Evolutionary conservation across 2,329 filamentous ascomycete genomes (phyloP).

Genomic region (Microsporum audouinii): DNA sequence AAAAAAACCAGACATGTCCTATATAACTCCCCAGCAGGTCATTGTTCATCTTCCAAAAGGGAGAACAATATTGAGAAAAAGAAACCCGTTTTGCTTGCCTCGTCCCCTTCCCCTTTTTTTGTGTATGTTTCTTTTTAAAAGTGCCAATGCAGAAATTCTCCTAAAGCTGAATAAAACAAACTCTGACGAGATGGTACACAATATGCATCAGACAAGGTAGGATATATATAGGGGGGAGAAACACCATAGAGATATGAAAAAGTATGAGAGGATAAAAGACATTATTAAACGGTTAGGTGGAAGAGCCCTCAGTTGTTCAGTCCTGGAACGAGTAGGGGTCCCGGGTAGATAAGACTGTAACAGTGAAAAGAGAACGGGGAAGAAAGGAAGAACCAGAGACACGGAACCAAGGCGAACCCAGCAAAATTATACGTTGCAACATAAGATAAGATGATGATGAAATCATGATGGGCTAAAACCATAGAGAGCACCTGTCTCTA

Average conservation of each 20-base stretch:
- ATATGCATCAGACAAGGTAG: background rate
- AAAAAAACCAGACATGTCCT: background rate
- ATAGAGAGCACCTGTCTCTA: background rate
- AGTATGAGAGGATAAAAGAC: background rate
- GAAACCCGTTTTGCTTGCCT: background rate
- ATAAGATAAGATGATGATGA: background rate
- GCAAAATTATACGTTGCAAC: constrained; percentile 3
- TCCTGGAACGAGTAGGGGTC: background rate
- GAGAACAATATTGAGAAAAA: background rate
- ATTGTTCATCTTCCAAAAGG: background rate
- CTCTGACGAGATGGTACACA: background rate
- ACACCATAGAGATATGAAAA: background rate
- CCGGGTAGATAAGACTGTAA: background rate
- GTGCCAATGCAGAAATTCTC: background rate
- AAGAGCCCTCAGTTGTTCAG: background rate
- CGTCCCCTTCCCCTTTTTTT: background rate
- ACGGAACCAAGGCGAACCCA: background rate
- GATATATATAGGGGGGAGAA: background rate
- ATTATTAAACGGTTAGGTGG: constrained; percentile 3
- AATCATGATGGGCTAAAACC: background rate
- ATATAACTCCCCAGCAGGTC: background rate
- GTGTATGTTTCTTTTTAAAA: background rate
- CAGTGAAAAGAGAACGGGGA: background rate
- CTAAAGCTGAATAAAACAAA: background rate
- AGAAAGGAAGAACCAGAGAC: background rate